Evolutionary conservation across 768 basidiomycete genomes (phyloP), one percentile per base, ranked within the genome.

Genomic region (Auricularia sp.): DNA sequence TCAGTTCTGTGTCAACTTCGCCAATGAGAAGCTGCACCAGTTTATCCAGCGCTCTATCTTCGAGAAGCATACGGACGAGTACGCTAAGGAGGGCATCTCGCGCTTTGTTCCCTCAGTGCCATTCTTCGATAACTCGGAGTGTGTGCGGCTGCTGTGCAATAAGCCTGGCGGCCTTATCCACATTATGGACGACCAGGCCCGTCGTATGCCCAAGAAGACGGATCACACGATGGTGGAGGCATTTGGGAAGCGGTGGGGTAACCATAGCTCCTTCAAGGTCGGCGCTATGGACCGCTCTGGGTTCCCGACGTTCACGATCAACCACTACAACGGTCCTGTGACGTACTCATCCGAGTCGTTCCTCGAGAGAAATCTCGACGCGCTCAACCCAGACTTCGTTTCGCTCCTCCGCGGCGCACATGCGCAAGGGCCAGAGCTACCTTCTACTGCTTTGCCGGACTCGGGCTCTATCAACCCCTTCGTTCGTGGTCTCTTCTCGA

Each of bases 121-220:
- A 0, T 95, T 89, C 78, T 92, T 92, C 72, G 92, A 96, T 76
- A 98, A 98, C 73, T 74, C 87, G 10, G 95, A 98, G 72, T 93
- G 91, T 68, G 75, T 98, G 36, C 84, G 92, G 7, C 79, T 99
- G 36, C 77, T 98, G 51, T 88, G 93, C 71, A 88, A 92, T 71
- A 80, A 79, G 63, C 93, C 91, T 1, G 95, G 94, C 10, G 97
- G 97, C 1, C 79, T 99, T 36, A 86, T 98, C 62, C 93, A 96
- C 70, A 98, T 98, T 74, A 92, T 98, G 89, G 95, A 98, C 71
- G 96, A 98, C 72, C 94, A 97, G 74, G 90, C 94, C 1, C 83
- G 89, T 12, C 81, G 90, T 44, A 82, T 84, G 64, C 87, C 85
- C 65, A 95, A 93, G 77, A 94, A 95, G 84, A 95, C 88, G 2